Base-by-base conservation (phyloP, 208 protist species). In the Crithidia fasciculata region DNA sequence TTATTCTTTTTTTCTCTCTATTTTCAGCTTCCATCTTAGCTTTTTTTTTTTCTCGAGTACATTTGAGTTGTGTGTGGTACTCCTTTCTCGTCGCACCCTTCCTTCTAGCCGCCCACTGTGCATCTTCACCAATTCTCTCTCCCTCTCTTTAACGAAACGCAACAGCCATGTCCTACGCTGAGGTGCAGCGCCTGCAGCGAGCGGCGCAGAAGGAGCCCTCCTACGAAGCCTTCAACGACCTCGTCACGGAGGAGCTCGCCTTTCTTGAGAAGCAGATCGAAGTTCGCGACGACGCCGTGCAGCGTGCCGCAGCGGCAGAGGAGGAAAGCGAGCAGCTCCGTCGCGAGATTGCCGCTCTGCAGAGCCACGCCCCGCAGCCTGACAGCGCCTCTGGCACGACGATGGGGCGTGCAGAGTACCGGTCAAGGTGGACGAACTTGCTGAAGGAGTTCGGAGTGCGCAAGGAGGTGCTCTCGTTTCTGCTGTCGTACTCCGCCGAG, bases 371-470 rank as follows among this genome's bases (percentile, higher is more conserved):
- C 28, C 59, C 50, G 5, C 18, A 28, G 53, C 50, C 28, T 1
- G 28, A 60, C 8, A 5, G 4, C 39, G 50, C 44, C 8, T 37
- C 16, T 44, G 40, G 52, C 59, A 4, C 66, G 47, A 8, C 59
- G 39, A 66, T 36, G 60, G 74, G 82, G 61, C 55, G 53, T 40
- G 70, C 49, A 13, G 55, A 52, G 12, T 86, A 89, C 65, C 67
- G 62, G 40, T 49, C 13, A 16, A 73, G 63, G 65, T 90, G 80
- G 78, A 67, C 76, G 47, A 43, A 41, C 41, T 49, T 85, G 49
- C 56, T 88, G 72, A 82, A 83, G 69, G 86, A 89, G 74, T 88
- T 89, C 63, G 58, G 65, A 0, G 67, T 69, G 69, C 86, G 86
- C 37, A 87, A 86, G 57, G 73, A 78, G 69, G 56, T 87, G 7